Base-by-base conservation (phyloP, 345 rosid genomes). In the thale cress (Arabidopsis thaliana) region DNA sequence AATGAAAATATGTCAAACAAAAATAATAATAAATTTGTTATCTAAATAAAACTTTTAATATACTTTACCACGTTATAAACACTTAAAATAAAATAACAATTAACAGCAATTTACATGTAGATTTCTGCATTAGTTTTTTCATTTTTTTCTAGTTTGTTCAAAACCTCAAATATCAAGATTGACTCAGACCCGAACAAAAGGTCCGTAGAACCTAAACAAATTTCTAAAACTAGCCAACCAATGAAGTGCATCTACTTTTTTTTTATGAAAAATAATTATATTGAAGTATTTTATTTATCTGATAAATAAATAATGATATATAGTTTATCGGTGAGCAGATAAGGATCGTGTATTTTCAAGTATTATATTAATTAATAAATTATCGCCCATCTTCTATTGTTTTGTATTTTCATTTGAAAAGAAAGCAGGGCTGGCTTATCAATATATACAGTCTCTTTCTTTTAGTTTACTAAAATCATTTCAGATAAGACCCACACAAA, bases 271-370 rank as follows among this genome's bases (percentile, higher is more conserved):
- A 28, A 28, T 28, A 28, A 28, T 28, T 2, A 28, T 28, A 28
- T 28, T 2, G 32, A 28, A 30, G 56, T 69, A 57, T 44, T 20
- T 57, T 57, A 32, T 32, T 59, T 44, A 24, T 71, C 20, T 34
- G 5, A 10, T n/a, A 25, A n/a, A 69, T 23, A 52, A 20, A 53
- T 23, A 73, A 51, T 24, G 12, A 52, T 34, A 44, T 32, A 20
- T 34, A 44, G 30, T n/a, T 5, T n/a, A 36, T 25, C 14, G 9
- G 65, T 45, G 33, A 59, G 73, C 6, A 58, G 78, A 74, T 74
- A 74, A 67, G 73, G 73, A 67, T 75, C 46, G n/a, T 67, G 52
- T 32, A 67, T 49, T 49, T 49, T 50, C 25, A 74, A 48, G 44
- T 66, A 74, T 58, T 58, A 58, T 65, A 34, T 0, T 51, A 34